Base-by-base conservation (phyloP, 129 eudicot genomes). In the Glebionis coronaria region DNA sequence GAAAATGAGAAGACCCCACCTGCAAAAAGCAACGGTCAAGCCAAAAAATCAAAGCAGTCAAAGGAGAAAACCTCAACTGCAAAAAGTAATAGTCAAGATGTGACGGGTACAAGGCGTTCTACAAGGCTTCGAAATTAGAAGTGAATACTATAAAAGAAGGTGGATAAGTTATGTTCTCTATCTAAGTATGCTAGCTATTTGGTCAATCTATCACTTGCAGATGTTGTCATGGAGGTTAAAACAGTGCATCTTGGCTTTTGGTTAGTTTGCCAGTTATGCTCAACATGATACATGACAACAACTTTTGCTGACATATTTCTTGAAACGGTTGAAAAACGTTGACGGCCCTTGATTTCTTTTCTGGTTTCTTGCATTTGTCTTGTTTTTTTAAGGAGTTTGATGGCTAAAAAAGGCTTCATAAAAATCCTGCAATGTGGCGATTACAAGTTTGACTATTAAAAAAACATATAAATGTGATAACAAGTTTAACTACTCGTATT, bases 191-290 rank as follows among this genome's bases (percentile, higher is more conserved):
- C 9, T 19, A 0, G 44, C 44, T 63, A 19, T 54, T 29, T 55
- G 66, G 28, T 19, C 47, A 18, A 28, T 74, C 45, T 66, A 27
- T 18, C 31, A 46, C 28, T 21, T 12, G 27, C 51, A 46, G 65
- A 74, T 74, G 73, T 56, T 61, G 72, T 66, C 77, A 54, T 63
- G 65, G 55, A 72, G 61, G 64, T 72, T 72, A 46, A 51, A 54
- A 73, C 68, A 63, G 12, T 3, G 21, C 27, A 16, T 64, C 12
- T 12, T 73, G 59, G 52, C 6, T 56, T 63, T 56, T 58, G 27
- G 25, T 65, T 64, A 1, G n/a, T n/a, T n/a, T n/a, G n/a, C n/a
- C n/a, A n/a, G n/a, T n/a, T n/a, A n/a, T n/a, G n/a, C n/a, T n/a
- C n/a, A n/a, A n/a, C n/a, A n/a, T n/a, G n/a, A n/a, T n/a, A n/a